Evolutionary conservation across 2,329 filamentous ascomycete species (phyloP).

Genomic region (Dothiorella sarmentorum): DNA sequence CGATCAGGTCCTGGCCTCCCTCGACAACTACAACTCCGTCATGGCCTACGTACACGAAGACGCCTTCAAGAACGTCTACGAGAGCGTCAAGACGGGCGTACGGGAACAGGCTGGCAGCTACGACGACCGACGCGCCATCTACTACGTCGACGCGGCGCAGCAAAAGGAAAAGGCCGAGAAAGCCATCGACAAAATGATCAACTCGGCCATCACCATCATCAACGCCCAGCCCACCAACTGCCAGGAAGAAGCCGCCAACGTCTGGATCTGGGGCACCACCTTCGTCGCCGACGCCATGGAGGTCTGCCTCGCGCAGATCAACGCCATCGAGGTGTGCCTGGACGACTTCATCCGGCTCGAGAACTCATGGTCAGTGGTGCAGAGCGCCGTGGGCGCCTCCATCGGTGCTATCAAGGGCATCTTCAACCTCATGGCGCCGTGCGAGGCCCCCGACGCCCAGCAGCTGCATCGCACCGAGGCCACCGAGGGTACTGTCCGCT

Average conservation of each 20-base stretch:
- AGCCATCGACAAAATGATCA: constrained; percentile 46
- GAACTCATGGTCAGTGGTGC: constrained; percentile 43
- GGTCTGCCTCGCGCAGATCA: constrained; percentile 41
- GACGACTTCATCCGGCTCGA: constrained; percentile 47
- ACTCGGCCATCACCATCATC: constrained; percentile 44
- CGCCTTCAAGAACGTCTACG: constrained; percentile 46
- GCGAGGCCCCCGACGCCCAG: constrained; percentile 24
- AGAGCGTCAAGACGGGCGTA: constrained; percentile 37
- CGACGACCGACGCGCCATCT: constrained; percentile 29
- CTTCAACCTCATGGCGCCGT: constrained; percentile 42
- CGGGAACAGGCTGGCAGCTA: constrained; percentile 11
- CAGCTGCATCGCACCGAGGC: constrained; percentile 16
- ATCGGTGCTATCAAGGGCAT: constrained; percentile 44
- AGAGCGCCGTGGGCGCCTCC: constrained; percentile 40
- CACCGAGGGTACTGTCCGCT: constrained; percentile 15
- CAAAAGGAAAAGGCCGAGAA: constrained; percentile 45
- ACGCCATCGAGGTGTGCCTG: constrained; percentile 38
- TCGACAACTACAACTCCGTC: constrained; percentile 46
- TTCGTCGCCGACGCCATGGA: constrained; percentile 46
- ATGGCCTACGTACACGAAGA: constrained; percentile 48
- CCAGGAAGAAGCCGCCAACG: constrained; percentile 43
- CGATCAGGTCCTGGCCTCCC: constrained; percentile 41
- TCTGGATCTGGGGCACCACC: constrained; percentile 44
- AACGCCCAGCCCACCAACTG: constrained; percentile 36
- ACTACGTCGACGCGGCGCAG: constrained; percentile 45